Evolutionary conservation across 805 yeast genomes (phyloP).

Genomic region (Komagataella mondaviorum): DNA sequence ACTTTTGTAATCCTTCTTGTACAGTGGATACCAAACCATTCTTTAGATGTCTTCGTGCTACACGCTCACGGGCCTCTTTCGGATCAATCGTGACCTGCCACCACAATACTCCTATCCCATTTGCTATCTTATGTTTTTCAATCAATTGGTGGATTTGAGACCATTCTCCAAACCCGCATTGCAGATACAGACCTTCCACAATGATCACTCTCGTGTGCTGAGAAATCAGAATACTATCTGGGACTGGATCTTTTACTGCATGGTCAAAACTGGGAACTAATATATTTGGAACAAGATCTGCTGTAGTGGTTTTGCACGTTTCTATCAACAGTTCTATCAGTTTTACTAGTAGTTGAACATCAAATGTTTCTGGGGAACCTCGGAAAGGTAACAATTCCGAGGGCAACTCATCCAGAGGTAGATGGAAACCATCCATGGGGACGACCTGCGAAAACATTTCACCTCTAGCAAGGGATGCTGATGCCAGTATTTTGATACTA

Average conservation of each 20-base stretch:
- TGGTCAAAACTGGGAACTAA: conserved; percentile 68
- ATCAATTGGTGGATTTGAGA: conserved; percentile 23
- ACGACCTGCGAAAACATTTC: conserved; percentile 27
- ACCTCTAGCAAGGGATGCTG: background rate
- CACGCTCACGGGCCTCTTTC: conserved; percentile 35
- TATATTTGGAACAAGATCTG: conserved; percentile 19
- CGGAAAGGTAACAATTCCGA: conserved; percentile 46
- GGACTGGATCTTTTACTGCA: conserved; percentile 56
- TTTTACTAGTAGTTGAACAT: conserved; percentile 32
- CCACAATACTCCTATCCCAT: conserved; percentile 15
- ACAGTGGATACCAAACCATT: conserved; percentile 36
- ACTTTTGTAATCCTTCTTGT: conserved; percentile 38
- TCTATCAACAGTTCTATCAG: conserved; percentile 17
- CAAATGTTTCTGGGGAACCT: conserved; percentile 84
- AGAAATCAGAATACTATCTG: conserved; percentile 31
- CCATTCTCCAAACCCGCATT: conserved; percentile 52
- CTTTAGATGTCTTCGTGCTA: conserved; percentile 50
- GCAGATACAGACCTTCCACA: conserved; percentile 66
- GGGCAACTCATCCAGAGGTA: conserved; percentile 38
- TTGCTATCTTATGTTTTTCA: conserved; percentile 4
- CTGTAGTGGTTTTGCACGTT: conserved; percentile 14
- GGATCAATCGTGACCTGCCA: conserved; percentile 37
- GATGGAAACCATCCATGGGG: conserved; percentile 73
- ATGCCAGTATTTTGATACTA: background rate
- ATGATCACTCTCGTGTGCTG: conserved; percentile 40